phyloP scores from a whole-genome alignment of 371 early-diverging fungal genomes.

The Haplosporangium sp. region DNA sequence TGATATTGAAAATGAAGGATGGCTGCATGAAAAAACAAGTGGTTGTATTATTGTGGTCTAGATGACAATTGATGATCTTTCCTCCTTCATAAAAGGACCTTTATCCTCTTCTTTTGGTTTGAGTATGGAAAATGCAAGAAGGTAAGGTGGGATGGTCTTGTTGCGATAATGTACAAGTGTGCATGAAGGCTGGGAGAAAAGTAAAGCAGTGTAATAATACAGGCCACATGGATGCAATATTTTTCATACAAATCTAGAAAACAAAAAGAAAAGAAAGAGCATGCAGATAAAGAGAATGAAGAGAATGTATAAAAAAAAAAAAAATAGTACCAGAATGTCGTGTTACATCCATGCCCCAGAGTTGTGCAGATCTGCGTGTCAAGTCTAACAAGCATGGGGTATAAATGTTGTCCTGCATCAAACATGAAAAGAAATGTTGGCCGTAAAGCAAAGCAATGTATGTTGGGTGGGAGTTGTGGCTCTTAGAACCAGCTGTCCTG shows the following conservation, averaged over 20 bases:
- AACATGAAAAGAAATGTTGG: too few species aligned
- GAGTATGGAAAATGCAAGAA: too few species aligned
- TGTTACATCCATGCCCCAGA: too few species aligned
- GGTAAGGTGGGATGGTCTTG: background rate
- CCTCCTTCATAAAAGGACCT: background rate
- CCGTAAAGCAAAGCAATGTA: too few species aligned
- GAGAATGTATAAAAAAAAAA: background rate
- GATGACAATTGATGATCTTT: background rate
- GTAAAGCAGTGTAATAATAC: slow-evolving; percentile 20
- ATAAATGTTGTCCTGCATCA: too few species aligned
- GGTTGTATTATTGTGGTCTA: background rate
- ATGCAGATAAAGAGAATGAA: background rate
- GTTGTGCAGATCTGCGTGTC: too few species aligned
- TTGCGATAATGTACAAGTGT: slow-evolving; percentile 5
- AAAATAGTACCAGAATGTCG: background rate
- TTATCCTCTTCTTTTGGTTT: too few species aligned
- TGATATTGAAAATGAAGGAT: too few species aligned
- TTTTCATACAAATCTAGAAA: background rate
- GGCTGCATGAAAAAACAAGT: background rate
- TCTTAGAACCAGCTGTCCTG: slow-evolving; percentile 27
- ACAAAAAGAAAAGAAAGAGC: background rate
- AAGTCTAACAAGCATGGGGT: too few species aligned
- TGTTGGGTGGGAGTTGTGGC: background rate
- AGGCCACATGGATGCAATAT: background rate
- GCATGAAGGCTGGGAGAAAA: slow-evolving; percentile 49